Evolutionary conservation across 768 basidiomycete genomes (phyloP), one percentile per base, ranked within the genome.

Genomic region (Cystofilobasidium capitatum): DNA sequence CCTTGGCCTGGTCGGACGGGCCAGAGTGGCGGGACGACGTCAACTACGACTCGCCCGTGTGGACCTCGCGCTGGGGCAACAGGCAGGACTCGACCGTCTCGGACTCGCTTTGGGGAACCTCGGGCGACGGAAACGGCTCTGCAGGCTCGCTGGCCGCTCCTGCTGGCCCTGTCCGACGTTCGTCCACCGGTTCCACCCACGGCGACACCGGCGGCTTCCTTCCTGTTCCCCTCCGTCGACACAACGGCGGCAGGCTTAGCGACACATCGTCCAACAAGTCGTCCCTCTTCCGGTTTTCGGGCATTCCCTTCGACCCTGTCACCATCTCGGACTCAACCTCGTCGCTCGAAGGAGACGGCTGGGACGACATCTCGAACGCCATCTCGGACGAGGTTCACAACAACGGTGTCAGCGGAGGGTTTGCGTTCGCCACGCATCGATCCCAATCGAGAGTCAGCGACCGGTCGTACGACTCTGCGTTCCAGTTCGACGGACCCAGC

Each of bases 401-500:
- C 29, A 20, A 10, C 47, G 8, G 5, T 3, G 47, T 22, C 47
- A 24, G 47, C 20, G 47, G 47, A 8, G 4, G 14, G 9, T 10
- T 26, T 26, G 7, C 4, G 40, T 10, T 42, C 47, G 47, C n/a
- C 24, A 24, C 47, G 47, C 29, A 55, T 20, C 51, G 13, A 7
- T 33, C 51, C 12, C 3, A 16, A 26, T 55, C 31, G 3, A 12
- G 51, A 26, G 2, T 31, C 14, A 55, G 31, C 51, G 33, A 36
- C 54, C 29, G 29, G 14, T 64, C 63, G 35, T 64, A 40, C 39
- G 63, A 64, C 54, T 64, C 63, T 22, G 14, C 63, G n/a, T 64
- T 64, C 24, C 26, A n/a, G 49, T 64, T 64, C 22, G 63, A 64
- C 51, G n/a, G n/a, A n/a, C n/a, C n/a, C n/a, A n/a, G n/a, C n/a